Base-by-base conservation (phyloP, 2,329 filamentous ascomycete species). In the Periglandula ipomoeae region DNA sequence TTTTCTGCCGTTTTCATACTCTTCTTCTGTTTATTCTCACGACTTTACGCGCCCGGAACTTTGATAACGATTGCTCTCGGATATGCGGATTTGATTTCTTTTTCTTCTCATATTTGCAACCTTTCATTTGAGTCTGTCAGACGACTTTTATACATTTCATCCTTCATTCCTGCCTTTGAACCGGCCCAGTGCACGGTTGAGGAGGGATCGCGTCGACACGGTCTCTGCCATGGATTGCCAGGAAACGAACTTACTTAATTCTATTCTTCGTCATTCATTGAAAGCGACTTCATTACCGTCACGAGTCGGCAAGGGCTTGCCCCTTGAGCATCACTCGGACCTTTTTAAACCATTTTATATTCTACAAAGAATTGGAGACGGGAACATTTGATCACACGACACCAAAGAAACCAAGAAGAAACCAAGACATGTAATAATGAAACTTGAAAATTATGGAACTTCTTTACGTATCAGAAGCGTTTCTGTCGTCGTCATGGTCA, bases 211-310 rank as follows among this genome's bases (percentile, higher is more conserved):
- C 23, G 39, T 46, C 23, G 48, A 43, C 38, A 27, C 48, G 5
- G 38, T 40, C 15, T 20, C 22, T 15, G 20, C 22, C 22, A 43
- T 22, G 17, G 23, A 49, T 27, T 26, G 43, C 11, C 27, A 46
- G 23, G 26, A 17, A 46, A 40, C 24, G 11, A 24, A 11, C 17
- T 30, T 34, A 26, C 32, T 44, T 66, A 65, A 66, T 69, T 66
- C 63, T 54, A 55, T 69, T 69, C 64, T 56, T 52, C 58, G 64
- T 68, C 66, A 64, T 53, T 69, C 66, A 51, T 66, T 68, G 47
- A 66, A 50, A 59, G 30, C 56, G 50, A 52, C 53, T 62, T 60
- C 54, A 56, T 55, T 55, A 54, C 55, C 50, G 53, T 62, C 55
- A 63, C 53, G 59, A 64, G 56, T 56, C 61, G 56, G 44, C 53